phyloP scores from a whole-genome alignment of 2,329 filamentous ascomycete genomes.

The Pseudocercospora musae region DNA sequence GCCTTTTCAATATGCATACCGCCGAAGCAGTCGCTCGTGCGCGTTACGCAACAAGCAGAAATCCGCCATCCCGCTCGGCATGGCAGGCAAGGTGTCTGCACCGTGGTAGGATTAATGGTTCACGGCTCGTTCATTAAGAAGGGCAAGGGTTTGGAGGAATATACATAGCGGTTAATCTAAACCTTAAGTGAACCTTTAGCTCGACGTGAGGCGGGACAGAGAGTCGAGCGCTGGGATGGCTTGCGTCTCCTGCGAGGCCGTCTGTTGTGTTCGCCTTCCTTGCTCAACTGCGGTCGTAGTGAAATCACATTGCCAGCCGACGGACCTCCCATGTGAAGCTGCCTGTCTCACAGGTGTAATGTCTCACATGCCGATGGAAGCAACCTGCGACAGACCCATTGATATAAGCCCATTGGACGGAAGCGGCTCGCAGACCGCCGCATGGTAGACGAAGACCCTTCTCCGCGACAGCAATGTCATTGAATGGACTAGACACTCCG shows the following conservation, averaged over 20 bases:
- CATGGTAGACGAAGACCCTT: conserved; percentile 6
- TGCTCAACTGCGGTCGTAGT: not conserved
- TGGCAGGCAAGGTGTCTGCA: not conserved
- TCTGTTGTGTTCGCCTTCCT: conserved; percentile 5
- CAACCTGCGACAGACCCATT: conserved; percentile 8
- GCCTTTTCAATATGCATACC: not conserved
- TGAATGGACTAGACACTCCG: conserved; percentile 86
- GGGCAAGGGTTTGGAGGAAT: conserved; percentile 2
- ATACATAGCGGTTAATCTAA: conserved; percentile 2
- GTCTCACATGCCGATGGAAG: conserved; percentile 18
- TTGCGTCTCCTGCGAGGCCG: conserved; percentile 5
- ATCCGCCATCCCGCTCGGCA: not conserved
- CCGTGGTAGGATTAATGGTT: not conserved
- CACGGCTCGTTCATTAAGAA: not conserved
- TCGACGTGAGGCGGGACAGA: not conserved
- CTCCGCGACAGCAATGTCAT: conserved; percentile 64
- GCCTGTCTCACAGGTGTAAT: conserved; percentile 16
- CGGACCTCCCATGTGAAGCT: not conserved
- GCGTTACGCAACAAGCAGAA: not conserved
- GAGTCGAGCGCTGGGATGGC: conserved; percentile 4
- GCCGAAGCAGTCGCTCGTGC: not conserved
- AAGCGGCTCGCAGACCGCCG: conserved; percentile 7
- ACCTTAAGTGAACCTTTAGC: conserved; percentile 3
- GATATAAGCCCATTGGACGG: conserved; percentile 3
- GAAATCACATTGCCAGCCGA: not conserved